These are phyloP conservation scores for Zasmidium citrigriseum DNA, from an alignment of 2,329 filamentous ascomycete species.

Conservation along the genomic window DNA sequence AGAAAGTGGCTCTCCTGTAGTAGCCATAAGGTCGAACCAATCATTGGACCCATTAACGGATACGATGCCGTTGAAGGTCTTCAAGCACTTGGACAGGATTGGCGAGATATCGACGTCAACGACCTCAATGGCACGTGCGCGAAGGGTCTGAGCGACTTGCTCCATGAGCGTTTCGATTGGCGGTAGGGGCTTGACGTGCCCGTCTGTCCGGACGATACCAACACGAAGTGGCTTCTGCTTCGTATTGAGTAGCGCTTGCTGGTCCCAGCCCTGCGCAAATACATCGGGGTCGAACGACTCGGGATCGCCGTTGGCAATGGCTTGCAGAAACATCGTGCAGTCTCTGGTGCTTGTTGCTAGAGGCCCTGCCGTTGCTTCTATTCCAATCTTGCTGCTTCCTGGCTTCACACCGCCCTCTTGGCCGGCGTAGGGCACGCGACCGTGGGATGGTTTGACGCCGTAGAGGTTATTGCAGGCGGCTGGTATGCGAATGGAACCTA, in stretches of 20 bases:
- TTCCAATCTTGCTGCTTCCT: constrained; percentile 48
- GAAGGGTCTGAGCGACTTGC: constrained; percentile 44
- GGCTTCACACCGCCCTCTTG: constrained; percentile 51
- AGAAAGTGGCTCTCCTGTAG: constrained; percentile 58
- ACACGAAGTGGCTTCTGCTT: constrained; percentile 39
- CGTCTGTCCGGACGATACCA: constrained; percentile 54
- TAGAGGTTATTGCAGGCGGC: constrained; percentile 53
- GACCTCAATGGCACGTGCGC: constrained; percentile 49
- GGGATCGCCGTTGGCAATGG: constrained; percentile 54
- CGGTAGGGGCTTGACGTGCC: constrained; percentile 53
- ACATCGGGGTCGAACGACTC: constrained; percentile 53
- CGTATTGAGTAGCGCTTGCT: constrained; percentile 24
- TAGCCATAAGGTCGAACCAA: constrained; percentile 60
- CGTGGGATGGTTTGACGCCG: constrained; percentile 48
- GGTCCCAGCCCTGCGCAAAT: constrained; percentile 41
- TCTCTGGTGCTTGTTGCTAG: constrained; percentile 51
- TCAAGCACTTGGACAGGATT: constrained; percentile 57
- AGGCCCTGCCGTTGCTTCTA: constrained; percentile 49
- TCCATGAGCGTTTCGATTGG: constrained; percentile 50
- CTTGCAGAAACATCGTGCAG: constrained; percentile 56
- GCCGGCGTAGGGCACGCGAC: constrained; percentile 54
- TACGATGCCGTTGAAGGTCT: constrained; percentile 60
- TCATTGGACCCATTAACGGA: constrained; percentile 57
- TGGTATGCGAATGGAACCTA: constrained; percentile 48
- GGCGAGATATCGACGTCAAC: constrained; percentile 58